Evolutionary conservation across 345 rosid species (phyloP).

Genomic region (Acer negundo): DNA sequence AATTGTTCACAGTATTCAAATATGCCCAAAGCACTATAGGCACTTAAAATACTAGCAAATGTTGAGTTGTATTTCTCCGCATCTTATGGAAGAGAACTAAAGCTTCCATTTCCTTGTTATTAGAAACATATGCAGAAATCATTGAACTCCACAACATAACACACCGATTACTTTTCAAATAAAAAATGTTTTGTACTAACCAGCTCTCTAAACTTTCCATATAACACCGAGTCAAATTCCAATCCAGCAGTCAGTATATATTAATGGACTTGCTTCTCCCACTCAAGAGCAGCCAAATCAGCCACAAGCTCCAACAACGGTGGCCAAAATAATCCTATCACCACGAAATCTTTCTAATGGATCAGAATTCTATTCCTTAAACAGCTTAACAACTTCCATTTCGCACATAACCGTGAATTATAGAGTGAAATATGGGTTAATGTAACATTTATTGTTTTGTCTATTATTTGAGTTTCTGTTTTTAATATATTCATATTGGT

Average conservation of each 20-base stretch:
- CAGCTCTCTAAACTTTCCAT: too few species aligned
- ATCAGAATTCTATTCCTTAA: conserved; percentile 44
- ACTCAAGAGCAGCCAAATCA: conserved; percentile 45
- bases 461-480: too few species aligned
- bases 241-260: too few species aligned
- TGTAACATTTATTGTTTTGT: too few species aligned
- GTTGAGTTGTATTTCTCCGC: conserved; percentile 56
- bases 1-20: conserved; percentile 37
- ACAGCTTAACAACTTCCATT: conserved; percentile 63
- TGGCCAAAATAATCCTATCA: conserved; percentile 59
- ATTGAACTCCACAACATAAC: conserved; percentile 73
- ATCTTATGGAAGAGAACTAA: conserved; percentile 55
- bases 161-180: conserved; percentile 38
- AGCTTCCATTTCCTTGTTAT: conserved; percentile 57
- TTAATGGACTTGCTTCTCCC: conserved; percentile 81
- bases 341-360: conserved; percentile 28
- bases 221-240: too few species aligned
- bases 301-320: conserved; percentile 61
- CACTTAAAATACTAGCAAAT: conserved; percentile 50
- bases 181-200: conserved; percentile 50
- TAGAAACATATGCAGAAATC: conserved; percentile 70
- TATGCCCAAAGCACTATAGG: conserved; percentile 45
- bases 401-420: conserved; percentile 56
- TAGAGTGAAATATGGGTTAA: too few species aligned
- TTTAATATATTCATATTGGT: too few species aligned